Conservation (phyloP, 2,329 filamentous ascomycete genomes). For the Hypoxylon sp. region DNA sequence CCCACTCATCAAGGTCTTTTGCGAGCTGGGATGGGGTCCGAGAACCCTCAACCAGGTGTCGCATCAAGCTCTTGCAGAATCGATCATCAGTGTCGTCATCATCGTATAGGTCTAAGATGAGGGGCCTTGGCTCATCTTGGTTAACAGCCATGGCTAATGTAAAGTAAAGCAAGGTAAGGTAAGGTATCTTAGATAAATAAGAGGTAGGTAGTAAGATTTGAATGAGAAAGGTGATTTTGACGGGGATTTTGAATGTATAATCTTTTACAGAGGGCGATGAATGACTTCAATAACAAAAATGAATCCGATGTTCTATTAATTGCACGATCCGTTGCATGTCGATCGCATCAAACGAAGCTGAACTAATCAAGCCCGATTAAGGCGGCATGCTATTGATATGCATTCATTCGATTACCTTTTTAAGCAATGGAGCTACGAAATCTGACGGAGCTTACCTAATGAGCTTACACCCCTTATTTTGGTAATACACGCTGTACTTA, state of each 20-base stretch:
- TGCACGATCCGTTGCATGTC: background rate
- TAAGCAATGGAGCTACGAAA: background rate
- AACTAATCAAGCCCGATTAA: background rate
- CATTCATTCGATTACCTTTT: background rate
- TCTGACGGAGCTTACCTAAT: background rate
- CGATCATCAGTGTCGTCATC: conserved; percentile 20
- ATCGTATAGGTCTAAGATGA: conserved; percentile 25
- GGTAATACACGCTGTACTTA: background rate
- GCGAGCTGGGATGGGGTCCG: conserved; percentile 21
- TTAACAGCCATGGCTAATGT: conserved; percentile 18
- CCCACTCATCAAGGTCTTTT: conserved; percentile 31
- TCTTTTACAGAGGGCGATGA: background rate
- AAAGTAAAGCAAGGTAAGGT: background rate
- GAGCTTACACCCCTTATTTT: background rate
- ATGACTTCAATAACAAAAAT: background rate
- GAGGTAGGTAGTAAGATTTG: background rate
- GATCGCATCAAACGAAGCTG: conserved; percentile 1
- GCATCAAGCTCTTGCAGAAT: conserved; percentile 26
- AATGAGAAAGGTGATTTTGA: background rate
- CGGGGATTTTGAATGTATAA: background rate
- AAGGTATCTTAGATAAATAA: background rate
- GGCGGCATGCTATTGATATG: background rate
- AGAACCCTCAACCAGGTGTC: conserved; percentile 27
- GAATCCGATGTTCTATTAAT: background rate
- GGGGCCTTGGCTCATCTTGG: conserved; percentile 19